Base-by-base conservation (phyloP, 352 stramenopile species). In the Phytophthora hybrid region DNA sequence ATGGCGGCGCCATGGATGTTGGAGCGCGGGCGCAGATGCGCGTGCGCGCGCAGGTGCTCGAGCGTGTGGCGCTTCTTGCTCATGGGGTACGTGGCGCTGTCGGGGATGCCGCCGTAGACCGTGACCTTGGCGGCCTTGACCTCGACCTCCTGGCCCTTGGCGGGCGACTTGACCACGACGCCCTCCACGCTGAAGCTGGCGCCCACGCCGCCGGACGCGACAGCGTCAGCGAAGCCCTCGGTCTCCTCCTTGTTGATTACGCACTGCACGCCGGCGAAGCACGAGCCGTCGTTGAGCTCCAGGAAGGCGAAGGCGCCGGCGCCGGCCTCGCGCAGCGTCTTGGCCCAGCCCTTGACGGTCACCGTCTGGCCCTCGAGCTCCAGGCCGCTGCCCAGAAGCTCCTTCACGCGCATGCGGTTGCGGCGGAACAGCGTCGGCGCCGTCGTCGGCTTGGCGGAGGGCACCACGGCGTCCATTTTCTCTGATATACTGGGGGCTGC, bases 241-340 rank as follows among this genome's bases (percentile, higher is more conserved):
- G 85, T 96, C 57, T 89, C 88, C 23, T 87, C 82, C 46, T 83
- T 81, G 59, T 87, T 89, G 77, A 95, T 90, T 31, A 97, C 87
- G 60, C 96, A 89, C 86, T 99, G 96, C 59, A 99, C 72, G 6
- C 85, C 89, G 41, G 80, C 76, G 58, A 96, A 90, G 76, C 82
- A 93, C 57, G 94, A 98, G 59, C 97, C 97, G 73, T 99, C 97
- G 80, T 97, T 98, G 53, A 99, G 74, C 80, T 98, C 95, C 37
- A 99, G 77, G 77, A 99, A 99, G 51, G 95, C 83, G 52, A 99
- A 90, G 46, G 93, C 84, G 37, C 91, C 93, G 49, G 97, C 96
- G 56, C 89, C 91, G 11, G 90, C 93, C 60, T 97, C 89, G 10
- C 96, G 91, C 37, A 97, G 76, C 32, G 95, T 99, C 74, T 97